phyloP scores from a whole-genome alignment of 805 yeast species.

The Myxozyma monticola region DNA sequence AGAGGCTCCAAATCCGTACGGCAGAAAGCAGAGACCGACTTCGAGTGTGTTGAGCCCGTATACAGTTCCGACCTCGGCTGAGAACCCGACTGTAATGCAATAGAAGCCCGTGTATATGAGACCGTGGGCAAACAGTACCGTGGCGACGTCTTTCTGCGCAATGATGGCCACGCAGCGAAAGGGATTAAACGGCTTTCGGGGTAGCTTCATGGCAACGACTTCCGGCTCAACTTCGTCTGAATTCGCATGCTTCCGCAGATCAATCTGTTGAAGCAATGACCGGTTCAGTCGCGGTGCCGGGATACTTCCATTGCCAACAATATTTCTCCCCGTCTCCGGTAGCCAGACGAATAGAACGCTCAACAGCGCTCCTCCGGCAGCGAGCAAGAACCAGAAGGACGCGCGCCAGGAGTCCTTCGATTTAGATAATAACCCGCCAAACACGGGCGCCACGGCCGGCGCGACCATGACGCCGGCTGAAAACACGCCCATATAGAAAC shows the following conservation, averaged over 20 bases:
- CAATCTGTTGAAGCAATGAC: conserved; percentile 15
- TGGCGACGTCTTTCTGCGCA: conserved; percentile 46
- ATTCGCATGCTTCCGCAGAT: background rate
- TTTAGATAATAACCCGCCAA: conserved; percentile 66
- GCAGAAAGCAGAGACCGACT: conserved; percentile 71
- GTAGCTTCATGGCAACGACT: background rate
- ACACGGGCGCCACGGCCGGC: conserved; percentile 69
- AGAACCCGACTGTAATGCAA: conserved; percentile 62
- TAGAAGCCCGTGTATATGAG: conserved; percentile 71
- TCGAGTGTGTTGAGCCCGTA: conserved; percentile 56
- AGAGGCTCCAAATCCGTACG: conserved; percentile 70
- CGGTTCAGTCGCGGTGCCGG: conserved; percentile 49
- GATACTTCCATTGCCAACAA: conserved; percentile 66
- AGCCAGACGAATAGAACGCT: conserved; percentile 51
- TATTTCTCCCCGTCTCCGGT: conserved; percentile 76
- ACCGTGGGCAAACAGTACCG: conserved; percentile 57
- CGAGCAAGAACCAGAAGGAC: conserved; percentile 81
- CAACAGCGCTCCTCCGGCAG: conserved; percentile 57
- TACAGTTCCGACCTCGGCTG: conserved; percentile 51
- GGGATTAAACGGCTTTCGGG: conserved; percentile 14
- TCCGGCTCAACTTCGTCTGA: background rate
- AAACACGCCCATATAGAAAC: conserved; percentile 74
- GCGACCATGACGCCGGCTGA: conserved; percentile 78
- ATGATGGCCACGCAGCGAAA: conserved; percentile 43
- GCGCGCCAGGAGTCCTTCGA: conserved; percentile 78